These are phyloP conservation scores for Trametes cingulata DNA, from an alignment of 768 basidiomycete genomes.

Conservation along the genomic window DNA sequence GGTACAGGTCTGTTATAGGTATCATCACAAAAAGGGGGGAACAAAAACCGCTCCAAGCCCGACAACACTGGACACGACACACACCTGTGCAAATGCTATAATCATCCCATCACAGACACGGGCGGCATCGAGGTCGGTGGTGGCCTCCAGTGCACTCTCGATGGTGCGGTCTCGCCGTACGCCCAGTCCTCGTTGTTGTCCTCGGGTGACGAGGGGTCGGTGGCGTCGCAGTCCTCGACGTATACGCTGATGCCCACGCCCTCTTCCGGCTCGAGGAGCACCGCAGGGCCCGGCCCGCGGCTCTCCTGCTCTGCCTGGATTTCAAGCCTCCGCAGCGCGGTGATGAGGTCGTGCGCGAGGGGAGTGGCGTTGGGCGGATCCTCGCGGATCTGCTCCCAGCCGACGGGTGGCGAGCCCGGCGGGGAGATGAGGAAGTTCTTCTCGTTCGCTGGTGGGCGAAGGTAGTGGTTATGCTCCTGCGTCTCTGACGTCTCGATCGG, in stretches of 20 bases:
- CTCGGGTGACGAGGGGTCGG: constrained; percentile 31
- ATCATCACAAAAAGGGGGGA: constrained; percentile 51
- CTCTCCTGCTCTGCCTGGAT: constrained; percentile 43
- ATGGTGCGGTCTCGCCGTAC: constrained; percentile 51
- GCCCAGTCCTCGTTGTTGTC: constrained; percentile 51
- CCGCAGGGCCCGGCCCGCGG: constrained; percentile 43
- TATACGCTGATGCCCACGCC: constrained; percentile 75
- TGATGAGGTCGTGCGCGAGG: constrained; percentile 85
- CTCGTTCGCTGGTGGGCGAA: constrained; percentile 76
- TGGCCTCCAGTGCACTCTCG: constrained; percentile 39
- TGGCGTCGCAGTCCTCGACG: constrained; percentile 69
- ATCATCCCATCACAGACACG: constrained; percentile 17
- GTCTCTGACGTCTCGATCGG: constrained; percentile 46
- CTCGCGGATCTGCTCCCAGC: constrained; percentile 91
- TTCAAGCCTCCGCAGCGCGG: constrained; percentile 73
- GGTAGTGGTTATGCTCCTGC: constrained; percentile 42
- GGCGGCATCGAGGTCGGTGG: constrained; percentile 29
- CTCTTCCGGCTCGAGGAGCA: constrained; percentile 68
- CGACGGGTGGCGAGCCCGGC: constrained; percentile 94
- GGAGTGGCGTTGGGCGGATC: constrained; percentile 85
- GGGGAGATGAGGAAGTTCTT: constrained; percentile 99
- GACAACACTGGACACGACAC: constrained; percentile 17
- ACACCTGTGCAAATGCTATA: constrained; percentile 13
- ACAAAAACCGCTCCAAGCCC: constrained; percentile 5
- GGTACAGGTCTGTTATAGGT: constrained; percentile 76